Percentiles rank a stretch among this genome's conserved stretches.
These are phyloP conservation scores for Cucumis sativus DNA, from an alignment of 306 rosid species.

Conservation along the genomic window Cucumber_9930_V3 NC_026656.2:5421001-5421500, in stretches of 20 bases:
- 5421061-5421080: slow-evolving; percentile 83
- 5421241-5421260: background rate
- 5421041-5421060: slow-evolving; percentile 34
- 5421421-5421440: background rate
- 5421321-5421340: background rate
- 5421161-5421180: background rate
- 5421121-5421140: slow-evolving; percentile 5
- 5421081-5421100: slow-evolving; percentile 63
- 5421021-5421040: background rate
- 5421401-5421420: background rate
- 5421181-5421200: background rate
- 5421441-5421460: slow-evolving; percentile 27
- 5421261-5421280: background rate
- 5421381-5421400: background rate
- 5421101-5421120: slow-evolving; percentile 96
- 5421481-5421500: slow-evolving; percentile 83
- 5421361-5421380: background rate
- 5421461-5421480: slow-evolving; percentile 96
- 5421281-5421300: background rate
- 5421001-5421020: background rate
- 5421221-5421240: background rate
- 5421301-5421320: background rate
- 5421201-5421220: background rate
- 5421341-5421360: background rate
- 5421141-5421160: background rate